Evolutionary conservation across 441 rosid genomes (phyloP), one percentile per base, ranked within the genome.

Genomic region (Rhodomyrtus psidioides): DNA sequence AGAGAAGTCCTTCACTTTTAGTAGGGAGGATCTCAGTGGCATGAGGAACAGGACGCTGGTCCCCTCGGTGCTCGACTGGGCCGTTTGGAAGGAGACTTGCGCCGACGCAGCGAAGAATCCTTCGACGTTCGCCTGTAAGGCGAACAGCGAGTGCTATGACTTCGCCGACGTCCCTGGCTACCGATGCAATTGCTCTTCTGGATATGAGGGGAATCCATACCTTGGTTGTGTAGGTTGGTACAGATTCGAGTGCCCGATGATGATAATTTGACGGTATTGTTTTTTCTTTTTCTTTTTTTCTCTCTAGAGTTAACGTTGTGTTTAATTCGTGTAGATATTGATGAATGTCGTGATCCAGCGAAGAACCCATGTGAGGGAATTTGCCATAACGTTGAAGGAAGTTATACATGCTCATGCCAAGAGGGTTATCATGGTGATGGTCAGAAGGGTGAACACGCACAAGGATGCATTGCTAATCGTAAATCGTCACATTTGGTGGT

Each of bases 181-280:
- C 16, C 91, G 85, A 1, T 92, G 94, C 86, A 30, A 12, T n/a
- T 93, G 95, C 85, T 1, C 0, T 0, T 0, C 0, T 0, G 94
- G 95, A 62, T 92, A 85, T 86, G 0, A 4, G 13, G 95, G 95
- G 12, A 94, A 93, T 84, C 94, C 95, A 26, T 93, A 93, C 87
- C 55, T 58, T 53, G 94, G 92, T 12, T 93, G 95, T 65, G 59
- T 44, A 88, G 92, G 92, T 82, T 8, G 12, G 39, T 51, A n/a
- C 2, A 39, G 10, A 49, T 81, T 46, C 30, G 82, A 14, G 24
- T 2, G 1, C 1, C 39, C 49, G 7, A 30, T 57, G 26, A 83
- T 42, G 60, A 26, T 28, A 60, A 17, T 49, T 51, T 28, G 42
- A 23, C 14, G 9, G 5, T 15, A 15, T 62, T 8, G 17, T 34